These are phyloP conservation scores for Sporothrix brunneoviolacea DNA, from an alignment of 2,329 filamentous ascomycete species.

Conservation along the genomic window DNA sequence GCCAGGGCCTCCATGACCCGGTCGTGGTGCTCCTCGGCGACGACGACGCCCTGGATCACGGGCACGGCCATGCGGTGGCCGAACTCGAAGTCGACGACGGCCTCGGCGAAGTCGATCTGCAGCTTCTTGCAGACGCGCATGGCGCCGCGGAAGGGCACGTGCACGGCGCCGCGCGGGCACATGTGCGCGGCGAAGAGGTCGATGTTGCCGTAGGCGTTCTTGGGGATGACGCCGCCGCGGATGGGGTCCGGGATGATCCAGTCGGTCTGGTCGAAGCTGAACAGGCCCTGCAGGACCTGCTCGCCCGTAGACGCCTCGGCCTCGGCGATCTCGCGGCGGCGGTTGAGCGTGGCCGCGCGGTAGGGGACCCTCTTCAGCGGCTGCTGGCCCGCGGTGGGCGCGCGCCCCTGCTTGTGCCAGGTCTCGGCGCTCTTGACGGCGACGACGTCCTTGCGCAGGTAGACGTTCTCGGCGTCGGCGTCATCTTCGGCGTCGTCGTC, in stretches of 20 bases:
- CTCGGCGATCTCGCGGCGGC: conserved; percentile 84
- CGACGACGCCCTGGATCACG: conserved; percentile 81
- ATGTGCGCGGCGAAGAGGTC: conserved; percentile 92
- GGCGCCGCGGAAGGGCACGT: conserved; percentile 72
- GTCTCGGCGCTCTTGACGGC: conserved; percentile 87
- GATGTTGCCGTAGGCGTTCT: conserved; percentile 94
- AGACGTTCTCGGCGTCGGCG: conserved; percentile 61
- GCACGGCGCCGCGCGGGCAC: conserved; percentile 73
- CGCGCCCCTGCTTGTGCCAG: conserved; percentile 94
- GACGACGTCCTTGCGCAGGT: conserved; percentile 69
- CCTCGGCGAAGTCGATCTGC: conserved; percentile 83
- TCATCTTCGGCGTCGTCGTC: neutral
- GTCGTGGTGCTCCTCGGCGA: conserved; percentile 73
- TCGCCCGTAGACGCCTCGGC: conserved; percentile 70
- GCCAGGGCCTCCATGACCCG: conserved; percentile 71
- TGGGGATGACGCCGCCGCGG: conserved; percentile 76
- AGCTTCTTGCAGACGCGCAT: conserved; percentile 77
- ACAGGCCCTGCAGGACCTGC: conserved; percentile 82
- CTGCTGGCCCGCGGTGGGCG: conserved; percentile 60
- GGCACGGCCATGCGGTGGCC: conserved; percentile 91
- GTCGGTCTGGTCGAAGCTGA: conserved; percentile 77
- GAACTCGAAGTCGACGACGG: conserved; percentile 94
- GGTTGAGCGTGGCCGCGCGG: conserved; percentile 80
- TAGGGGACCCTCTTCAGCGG: conserved; percentile 85
- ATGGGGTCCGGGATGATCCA: conserved; percentile 93